Conservation (phyloP, 345 rosid genomes). For the Brassica carinata region DNA sequence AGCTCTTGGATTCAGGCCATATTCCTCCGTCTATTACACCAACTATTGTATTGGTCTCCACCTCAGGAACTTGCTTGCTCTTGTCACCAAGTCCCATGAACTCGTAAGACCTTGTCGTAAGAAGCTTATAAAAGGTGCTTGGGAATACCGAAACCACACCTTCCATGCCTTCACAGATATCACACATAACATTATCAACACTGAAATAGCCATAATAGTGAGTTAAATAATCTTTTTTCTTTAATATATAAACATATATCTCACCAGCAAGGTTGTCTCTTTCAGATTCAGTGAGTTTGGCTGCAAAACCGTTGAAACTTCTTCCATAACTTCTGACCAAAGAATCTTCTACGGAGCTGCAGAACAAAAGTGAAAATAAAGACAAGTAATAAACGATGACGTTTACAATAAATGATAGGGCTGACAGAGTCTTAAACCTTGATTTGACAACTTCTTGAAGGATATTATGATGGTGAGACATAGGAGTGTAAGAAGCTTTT, state of each 20-base stretch:
- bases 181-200: not conserved
- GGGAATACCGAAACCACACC: conserved; percentile 58
- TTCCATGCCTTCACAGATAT: conserved; percentile 35
- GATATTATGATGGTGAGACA: conserved; percentile 36
- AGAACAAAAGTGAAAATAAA: not conserved
- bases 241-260: not conserved
- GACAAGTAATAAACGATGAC: not conserved
- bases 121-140: conserved; percentile 35
- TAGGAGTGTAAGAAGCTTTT: conserved; percentile 22
- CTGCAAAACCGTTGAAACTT: conserved; percentile 49
- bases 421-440: not conserved
- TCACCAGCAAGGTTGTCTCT: conserved; percentile 47
- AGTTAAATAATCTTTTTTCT: not conserved
- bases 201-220: not conserved
- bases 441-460: conserved; percentile 33
- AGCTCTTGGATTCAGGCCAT: conserved; percentile 63
- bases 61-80: not conserved
- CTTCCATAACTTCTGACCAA: conserved; percentile 42
- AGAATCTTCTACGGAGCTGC: conserved; percentile 25
- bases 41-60: conserved; percentile 45
- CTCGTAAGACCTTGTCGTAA: conserved; percentile 59
- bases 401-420: not conserved
- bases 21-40: conserved; percentile 53
- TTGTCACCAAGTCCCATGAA: conserved; percentile 51
- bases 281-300: conserved; percentile 51